Evolutionary conservation across 768 basidiomycete genomes (phyloP), one percentile per base, ranked within the genome.

Genomic region (Amanita rubescens): DNA sequence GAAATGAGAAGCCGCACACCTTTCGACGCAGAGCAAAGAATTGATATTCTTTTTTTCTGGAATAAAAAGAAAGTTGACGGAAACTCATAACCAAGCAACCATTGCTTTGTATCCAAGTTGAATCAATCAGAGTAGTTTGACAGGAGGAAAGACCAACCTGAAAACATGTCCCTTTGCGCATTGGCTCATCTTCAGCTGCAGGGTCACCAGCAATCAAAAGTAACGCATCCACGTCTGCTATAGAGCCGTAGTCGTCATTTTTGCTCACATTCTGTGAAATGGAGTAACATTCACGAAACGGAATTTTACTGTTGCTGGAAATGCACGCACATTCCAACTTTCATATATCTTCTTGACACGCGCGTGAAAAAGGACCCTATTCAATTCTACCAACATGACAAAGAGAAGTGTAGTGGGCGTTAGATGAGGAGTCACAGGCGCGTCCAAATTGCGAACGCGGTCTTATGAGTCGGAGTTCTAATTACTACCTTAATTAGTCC

Each of bases 41-140:
- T 85, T 32, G 74, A 73, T 17, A 98, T 70, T 62, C 80, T 87
- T 51, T 85, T 75, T 62, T 86, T 86, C 54, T 84, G 78, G 62
- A 98, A 88, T 17, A 97, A 73, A 54, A 94, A 77, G 25, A 97
- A 74, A 0, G 95, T 97, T 0, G 93, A 92, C 2, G 95, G 96
- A 64, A 98, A 98, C 69, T 99, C 95, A 68, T 94, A 98, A 12
- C 94, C 95, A 35, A 98, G 79, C 15, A 99, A 76, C 90, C 94
- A 96, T 64, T 94, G 94, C 95, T 96, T 59, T 30, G 22, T 20
- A 12, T 34, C 2, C 10, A 55, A 47, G 44, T 27, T 46, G 51
- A 57, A 57, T 59, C 55, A 61, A 27, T 62, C 39, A 62, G 39
- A 41, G 15, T 30, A 56, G 32, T 46, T 30, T 32, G n/a, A n/a